Conservation (phyloP, 352 stramenopile genomes). For the Phytophthora ohioensis region DNA sequence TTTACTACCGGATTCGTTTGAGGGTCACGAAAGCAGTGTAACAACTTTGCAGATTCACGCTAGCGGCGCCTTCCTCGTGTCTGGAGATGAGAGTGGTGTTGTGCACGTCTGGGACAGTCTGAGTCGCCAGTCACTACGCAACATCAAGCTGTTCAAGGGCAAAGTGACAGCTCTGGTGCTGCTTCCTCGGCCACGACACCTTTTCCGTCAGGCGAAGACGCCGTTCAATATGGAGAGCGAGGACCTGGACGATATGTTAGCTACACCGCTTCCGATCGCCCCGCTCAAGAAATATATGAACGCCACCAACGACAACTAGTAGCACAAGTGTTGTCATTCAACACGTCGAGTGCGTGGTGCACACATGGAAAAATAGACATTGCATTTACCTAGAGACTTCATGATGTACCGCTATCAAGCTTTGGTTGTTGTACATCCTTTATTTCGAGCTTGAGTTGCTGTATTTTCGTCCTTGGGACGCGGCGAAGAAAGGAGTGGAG, state of each 20-base stretch:
- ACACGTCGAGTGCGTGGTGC: constrained; percentile 9
- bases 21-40: constrained; percentile 71
- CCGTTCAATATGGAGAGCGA: constrained; percentile 34
- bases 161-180: constrained; percentile 64
- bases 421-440: background rate
- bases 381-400: constrained; percentile 19
- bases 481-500: constrained; percentile 17
- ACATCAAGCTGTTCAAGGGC: constrained; percentile 75
- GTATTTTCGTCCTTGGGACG: constrained; percentile 45
- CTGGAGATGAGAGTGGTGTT: constrained; percentile 63
- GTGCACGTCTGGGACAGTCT: constrained; percentile 77
- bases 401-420: background rate
- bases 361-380: constrained; percentile 37
- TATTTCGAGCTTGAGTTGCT: constrained; percentile 17
- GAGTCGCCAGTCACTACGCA: constrained; percentile 72
- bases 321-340: constrained; percentile 23
- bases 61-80: constrained; percentile 68
- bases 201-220: constrained; percentile 72
- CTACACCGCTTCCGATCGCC: constrained; percentile 59
- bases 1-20: constrained; percentile 62
- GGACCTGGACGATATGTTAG: constrained; percentile 43
- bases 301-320: constrained; percentile 35
- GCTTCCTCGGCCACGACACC: constrained; percentile 53
- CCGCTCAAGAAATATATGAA: constrained; percentile 88
- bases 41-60: constrained; percentile 65